phyloP scores from a whole-genome alignment of 1,139 yeast genomes.

The Yamadazyma triangularis region DNA sequence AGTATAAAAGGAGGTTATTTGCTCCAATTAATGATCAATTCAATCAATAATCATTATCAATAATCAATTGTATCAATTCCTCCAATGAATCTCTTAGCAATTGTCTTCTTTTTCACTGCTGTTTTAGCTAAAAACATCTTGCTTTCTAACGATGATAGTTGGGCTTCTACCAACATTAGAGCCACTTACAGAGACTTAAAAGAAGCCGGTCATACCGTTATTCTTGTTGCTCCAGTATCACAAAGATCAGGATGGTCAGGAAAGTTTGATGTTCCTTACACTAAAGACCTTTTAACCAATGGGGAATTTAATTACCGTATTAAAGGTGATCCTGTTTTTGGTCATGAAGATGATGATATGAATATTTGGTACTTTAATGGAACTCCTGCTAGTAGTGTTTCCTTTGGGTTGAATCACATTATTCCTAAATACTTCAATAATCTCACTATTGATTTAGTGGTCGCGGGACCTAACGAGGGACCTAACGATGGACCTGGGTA shows the following conservation, averaged over 20 bases:
- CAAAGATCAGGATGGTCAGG: conserved; percentile 63
- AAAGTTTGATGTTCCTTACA: conserved; percentile 42
- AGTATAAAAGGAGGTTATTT: too few relatives aligned
- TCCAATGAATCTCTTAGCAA: too few relatives aligned
- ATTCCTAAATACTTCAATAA: conserved; percentile 32
- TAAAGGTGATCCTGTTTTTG: conserved; percentile 46
- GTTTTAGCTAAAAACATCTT: conserved; percentile 41
- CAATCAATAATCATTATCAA: too few relatives aligned
- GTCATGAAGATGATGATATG: conserved; percentile 38
- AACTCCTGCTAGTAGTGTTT: conserved; percentile 43
- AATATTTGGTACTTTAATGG: conserved; percentile 49
- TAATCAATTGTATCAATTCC: too few relatives aligned
- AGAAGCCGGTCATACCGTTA: conserved; percentile 52
- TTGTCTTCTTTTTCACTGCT: conserved; percentile 6
- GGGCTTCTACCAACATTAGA: conserved; percentile 57
- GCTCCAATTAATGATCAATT: too few relatives aligned
- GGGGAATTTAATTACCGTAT: conserved; percentile 41
- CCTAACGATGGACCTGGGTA: conserved; percentile 36
- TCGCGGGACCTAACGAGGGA: conserved; percentile 47
- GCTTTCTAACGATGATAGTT: conserved; percentile 58
- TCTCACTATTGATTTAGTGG: conserved; percentile 36
- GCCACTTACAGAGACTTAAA: conserved; percentile 53
- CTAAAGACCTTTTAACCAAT: conserved; percentile 34
- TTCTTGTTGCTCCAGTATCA: conserved; percentile 53
- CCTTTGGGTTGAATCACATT: conserved; percentile 40